A percentile compares a stretch with the other conserved stretches of the same genome.
These are phyloP conservation scores for Huiozyma naganishii DNA, from an alignment of 805 yeast genomes.

Conservation along the genomic window DNA sequence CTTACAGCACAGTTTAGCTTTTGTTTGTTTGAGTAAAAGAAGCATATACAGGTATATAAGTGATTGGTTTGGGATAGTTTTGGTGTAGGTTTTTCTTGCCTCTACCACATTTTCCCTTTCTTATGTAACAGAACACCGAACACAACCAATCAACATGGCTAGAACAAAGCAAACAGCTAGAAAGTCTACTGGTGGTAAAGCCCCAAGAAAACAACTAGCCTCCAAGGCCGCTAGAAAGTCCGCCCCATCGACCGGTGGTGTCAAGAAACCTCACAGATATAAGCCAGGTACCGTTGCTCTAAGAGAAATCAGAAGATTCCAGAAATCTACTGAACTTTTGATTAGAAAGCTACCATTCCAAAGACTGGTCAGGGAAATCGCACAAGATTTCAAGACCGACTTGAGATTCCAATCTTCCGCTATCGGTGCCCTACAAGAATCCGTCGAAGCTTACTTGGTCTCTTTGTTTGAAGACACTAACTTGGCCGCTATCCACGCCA, in stretches of 20 bases:
- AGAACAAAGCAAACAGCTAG: slow-evolving; percentile 92
- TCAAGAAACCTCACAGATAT: slow-evolving; percentile 90
- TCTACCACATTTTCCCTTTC: too few relatives aligned
- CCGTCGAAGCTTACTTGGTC: slow-evolving; percentile 96
- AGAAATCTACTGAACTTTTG: slow-evolving; percentile 87
- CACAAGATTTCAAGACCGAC: slow-evolving; percentile 87
- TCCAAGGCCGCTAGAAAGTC: slow-evolving; percentile 91
- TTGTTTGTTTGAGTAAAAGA: too few relatives aligned
- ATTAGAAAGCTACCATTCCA: slow-evolving; percentile 97
- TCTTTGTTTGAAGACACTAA: slow-evolving; percentile 95
- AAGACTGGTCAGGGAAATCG: slow-evolving; percentile 91
- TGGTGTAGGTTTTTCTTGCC: too few relatives aligned
- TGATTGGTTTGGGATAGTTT: too few relatives aligned
- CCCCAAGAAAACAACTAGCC: slow-evolving; percentile 89
- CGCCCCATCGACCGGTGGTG: slow-evolving; percentile 89
- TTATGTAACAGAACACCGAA: neutral
- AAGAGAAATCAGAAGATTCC: slow-evolving; percentile 96
- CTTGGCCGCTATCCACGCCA: slow-evolving; percentile 97
- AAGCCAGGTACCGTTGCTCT: slow-evolving; percentile 96
- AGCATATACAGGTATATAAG: too few relatives aligned
- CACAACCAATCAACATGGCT: slow-evolving; percentile 42
- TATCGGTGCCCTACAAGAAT: slow-evolving; percentile 95
- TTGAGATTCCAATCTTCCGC: slow-evolving; percentile 97
- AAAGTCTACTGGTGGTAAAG: slow-evolving; percentile 93
- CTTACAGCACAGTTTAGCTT: too few relatives aligned